These are phyloP conservation scores for Solanum pennellii DNA, from an alignment of 257 asterid species.

Conservation along the genomic window DNA sequence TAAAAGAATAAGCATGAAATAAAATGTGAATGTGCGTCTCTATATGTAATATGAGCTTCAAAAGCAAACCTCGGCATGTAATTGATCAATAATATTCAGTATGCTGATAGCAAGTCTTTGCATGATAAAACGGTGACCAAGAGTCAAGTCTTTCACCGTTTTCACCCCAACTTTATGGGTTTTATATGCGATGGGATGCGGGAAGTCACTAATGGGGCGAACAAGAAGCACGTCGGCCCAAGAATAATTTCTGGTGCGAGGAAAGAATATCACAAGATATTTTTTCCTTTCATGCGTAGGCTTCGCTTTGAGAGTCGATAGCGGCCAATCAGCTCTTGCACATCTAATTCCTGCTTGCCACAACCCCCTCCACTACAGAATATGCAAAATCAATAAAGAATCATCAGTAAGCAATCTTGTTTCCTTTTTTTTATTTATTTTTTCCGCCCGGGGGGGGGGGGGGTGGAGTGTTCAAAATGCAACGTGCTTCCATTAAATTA, in stretches of 20 bases:
- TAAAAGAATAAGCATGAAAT: neutral
- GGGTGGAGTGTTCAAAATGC: neutral
- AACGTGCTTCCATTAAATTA: neutral
- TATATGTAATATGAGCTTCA: neutral
- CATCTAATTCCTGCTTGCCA: conserved; percentile 99
- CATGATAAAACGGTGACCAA: conserved; percentile 80
- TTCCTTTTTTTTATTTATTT: neutral
- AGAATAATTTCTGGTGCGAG: conserved; percentile 76
- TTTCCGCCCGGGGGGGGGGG: neutral
- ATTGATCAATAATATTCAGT: conserved; percentile 72
- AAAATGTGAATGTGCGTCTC: neutral
- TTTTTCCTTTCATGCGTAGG: conserved; percentile 93
- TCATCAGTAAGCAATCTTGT: neutral
- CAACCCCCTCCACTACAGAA: conserved; percentile 84
- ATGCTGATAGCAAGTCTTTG: conserved; percentile 88
- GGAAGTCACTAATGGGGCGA: conserved; percentile 72
- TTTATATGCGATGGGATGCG: conserved; percentile 74
- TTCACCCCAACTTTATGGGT: conserved; percentile 67
- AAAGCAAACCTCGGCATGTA: conserved; percentile 70
- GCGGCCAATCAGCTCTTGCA: conserved; percentile 89
- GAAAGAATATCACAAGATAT: conserved; percentile 89
- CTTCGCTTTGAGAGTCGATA: conserved; percentile 80
- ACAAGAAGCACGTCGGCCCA: conserved; percentile 95
- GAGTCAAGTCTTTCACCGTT: conserved; percentile 72
- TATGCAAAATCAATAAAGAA: conserved; percentile 6